phyloP scores from a whole-genome alignment of 352 stramenopile genomes.

The Globisporangium spinosum region DNA sequence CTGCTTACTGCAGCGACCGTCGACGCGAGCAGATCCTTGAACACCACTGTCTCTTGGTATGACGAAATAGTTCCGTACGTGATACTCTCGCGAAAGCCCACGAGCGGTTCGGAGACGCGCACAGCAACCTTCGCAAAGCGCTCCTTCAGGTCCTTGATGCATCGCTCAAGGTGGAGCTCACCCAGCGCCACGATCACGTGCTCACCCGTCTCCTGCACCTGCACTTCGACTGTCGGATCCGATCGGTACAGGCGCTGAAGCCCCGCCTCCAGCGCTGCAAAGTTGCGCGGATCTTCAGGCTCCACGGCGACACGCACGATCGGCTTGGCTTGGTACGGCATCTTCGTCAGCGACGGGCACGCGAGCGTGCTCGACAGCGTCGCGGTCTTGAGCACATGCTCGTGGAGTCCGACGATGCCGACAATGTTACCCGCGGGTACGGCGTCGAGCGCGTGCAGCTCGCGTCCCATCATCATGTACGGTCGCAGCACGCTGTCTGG shows the following conservation, averaged over 20 bases:
- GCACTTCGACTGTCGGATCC: conserved; percentile 91
- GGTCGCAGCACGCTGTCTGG: conserved; percentile 48
- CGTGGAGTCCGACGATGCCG: conserved; percentile 83
- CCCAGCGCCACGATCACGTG: conserved; percentile 89
- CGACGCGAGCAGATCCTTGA: conserved; percentile 54
- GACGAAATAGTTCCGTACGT: conserved; percentile 53
- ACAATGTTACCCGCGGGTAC: conserved; percentile 91
- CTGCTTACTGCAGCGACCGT: conserved; percentile 5
- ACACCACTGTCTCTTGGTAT: conserved; percentile 66
- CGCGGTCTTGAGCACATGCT: conserved; percentile 88
- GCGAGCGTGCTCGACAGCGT: conserved; percentile 78
- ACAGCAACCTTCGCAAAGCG: conserved; percentile 85
- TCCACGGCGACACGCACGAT: conserved; percentile 92
- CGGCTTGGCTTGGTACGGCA: conserved; percentile 89
- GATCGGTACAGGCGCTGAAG: conserved; percentile 90
- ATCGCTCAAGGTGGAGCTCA: conserved; percentile 90
- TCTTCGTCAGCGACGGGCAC: conserved; percentile 82
- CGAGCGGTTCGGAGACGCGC: conserved; percentile 80
- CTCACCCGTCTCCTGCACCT: conserved; percentile 87
- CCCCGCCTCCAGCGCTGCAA: conserved; percentile 79
- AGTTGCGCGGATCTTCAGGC: conserved; percentile 81
- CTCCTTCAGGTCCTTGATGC: conserved; percentile 89
- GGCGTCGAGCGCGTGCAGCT: conserved; percentile 67
- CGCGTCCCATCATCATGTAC: conserved; percentile 92
- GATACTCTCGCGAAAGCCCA: conserved; percentile 89